Percentiles rank a stretch among this genome's conserved stretches.
Evolutionary conservation across 164 flowering plant species (phyloP).

Genomic region (Hamamelis virginiana): DNA sequence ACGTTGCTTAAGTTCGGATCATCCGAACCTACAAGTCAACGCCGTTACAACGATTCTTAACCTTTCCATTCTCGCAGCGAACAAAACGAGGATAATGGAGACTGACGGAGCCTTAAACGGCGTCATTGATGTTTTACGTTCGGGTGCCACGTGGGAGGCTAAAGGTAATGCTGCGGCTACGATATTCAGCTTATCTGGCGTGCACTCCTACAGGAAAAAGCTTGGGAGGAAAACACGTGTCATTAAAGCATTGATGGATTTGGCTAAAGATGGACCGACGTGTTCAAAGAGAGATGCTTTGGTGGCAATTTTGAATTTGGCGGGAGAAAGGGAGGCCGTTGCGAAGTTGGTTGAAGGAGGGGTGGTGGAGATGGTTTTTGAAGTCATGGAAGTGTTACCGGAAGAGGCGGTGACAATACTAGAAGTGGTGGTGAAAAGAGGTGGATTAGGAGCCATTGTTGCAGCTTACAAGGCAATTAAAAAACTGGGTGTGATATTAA

Average conservation of each 20-base stretch:
- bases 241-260: conserved; percentile 51
- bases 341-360: conserved; percentile 65
- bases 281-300: conserved; percentile 63
- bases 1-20: conserved; percentile 41
- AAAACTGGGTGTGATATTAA: conserved; percentile 38
- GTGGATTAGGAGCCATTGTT: conserved; percentile 57
- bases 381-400: conserved; percentile 35
- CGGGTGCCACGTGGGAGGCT: conserved; percentile 84
- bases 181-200: conserved; percentile 54
- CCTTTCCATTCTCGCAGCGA: conserved; percentile 67
- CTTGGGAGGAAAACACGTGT: conserved; percentile 66
- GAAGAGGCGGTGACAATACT: conserved; percentile 69
- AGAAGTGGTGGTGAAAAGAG: conserved; percentile 64
- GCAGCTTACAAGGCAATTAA: conserved; percentile 31
- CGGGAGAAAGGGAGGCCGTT: conserved; percentile 64
- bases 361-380: conserved; percentile 46
- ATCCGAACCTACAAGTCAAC: conserved; percentile 61
- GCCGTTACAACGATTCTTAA: conserved; percentile 79
- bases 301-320: conserved; percentile 68
- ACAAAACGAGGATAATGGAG: conserved; percentile 67
- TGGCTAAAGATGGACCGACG: conserved; percentile 54
- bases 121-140: conserved; percentile 53
- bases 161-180: conserved; percentile 87
- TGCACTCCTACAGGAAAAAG: conserved; percentile 37
- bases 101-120: conserved; percentile 57